Evolutionary conservation across 805 yeast genomes (phyloP).

Genomic region (Alloascoidea africana): DNA sequence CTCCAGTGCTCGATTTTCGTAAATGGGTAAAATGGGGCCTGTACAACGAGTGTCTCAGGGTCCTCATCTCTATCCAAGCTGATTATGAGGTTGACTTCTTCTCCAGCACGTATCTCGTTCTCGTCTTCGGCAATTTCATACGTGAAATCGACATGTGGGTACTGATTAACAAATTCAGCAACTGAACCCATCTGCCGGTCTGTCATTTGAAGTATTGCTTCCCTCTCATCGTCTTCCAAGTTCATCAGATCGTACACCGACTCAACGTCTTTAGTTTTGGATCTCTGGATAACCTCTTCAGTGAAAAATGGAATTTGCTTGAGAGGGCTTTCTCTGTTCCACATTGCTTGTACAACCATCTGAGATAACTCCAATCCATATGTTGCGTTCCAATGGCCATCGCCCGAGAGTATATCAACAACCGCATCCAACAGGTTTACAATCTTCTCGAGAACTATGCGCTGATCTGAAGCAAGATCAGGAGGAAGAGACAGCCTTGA

Average conservation of each 20-base stretch:
- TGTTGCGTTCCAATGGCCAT: conserved; percentile 66
- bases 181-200: conserved; percentile 41
- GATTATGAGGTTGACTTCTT: conserved; percentile 30
- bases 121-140: conserved; percentile 31
- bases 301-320: conserved; percentile 68
- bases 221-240: conserved; percentile 58
- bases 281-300: conserved; percentile 32
- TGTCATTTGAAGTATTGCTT: conserved; percentile 39
- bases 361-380: conserved; percentile 80
- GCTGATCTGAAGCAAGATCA: conserved; percentile 46
- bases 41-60: conserved; percentile 35
- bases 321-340: conserved; percentile 69
- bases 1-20: conserved; percentile 69
- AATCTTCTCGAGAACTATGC: conserved; percentile 30
- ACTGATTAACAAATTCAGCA: conserved; percentile 79
- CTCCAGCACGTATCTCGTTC: conserved; percentile 27
- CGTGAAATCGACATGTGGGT: conserved; percentile 66
- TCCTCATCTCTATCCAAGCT: conserved; percentile 49
- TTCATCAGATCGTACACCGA: conserved; percentile 69
- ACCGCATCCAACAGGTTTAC: conserved; percentile 44
- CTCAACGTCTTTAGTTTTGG: conserved; percentile 35
- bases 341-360: conserved; percentile 74
- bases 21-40: conserved; percentile 42
- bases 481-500: conserved; percentile 46
- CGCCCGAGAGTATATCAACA: conserved; percentile 65